Evolutionary conservation across 805 yeast genomes (phyloP), one percentile per base, ranked within the genome.

Genomic region (Sungouiozyma intestinalis): DNA sequence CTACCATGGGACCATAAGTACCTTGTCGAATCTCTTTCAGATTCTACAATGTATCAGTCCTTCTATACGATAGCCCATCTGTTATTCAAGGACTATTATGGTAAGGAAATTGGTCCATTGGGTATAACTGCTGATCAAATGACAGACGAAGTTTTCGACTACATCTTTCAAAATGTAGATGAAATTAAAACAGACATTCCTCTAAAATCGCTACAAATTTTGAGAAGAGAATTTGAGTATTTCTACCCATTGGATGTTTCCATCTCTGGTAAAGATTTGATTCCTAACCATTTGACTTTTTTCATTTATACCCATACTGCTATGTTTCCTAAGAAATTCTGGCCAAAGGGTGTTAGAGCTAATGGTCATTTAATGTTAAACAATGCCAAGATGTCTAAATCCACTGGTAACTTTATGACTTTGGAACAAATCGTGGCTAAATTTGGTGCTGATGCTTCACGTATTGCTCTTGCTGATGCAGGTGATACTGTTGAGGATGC

Each of bases 401-500:
- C 95, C 27, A 90, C 97, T 27, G 98, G 98, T 67, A 92, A 92
- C 71, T 92, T 92, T 63, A 72, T 85, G 79, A 92, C 97, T 40
- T 71, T 92, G 63, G 75, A 79, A 54, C 86, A 92, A 64, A 75
- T 83, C 61, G 80, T 81, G 46, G 73, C 77, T 54, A 92, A 92
- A 67, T 92, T 80, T 53, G 98, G 98, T 64, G 95, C 97, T 40
- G 98, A 92, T 65, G 97, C 97, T 35, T 72, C 95, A 9, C 83
- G 98, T 73, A 85, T 92, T 63, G 97, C 98, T 4, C 71, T 92
- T 50, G 98, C 97, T 37, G 98, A 92, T 70, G 96, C 97, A 40
- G 98, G 98, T 71, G 98, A 92, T 63, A 72, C 92, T 35, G 78
- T 87, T 52, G 98, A 92, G 68, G 98, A 92, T 65, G 98, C 98